These are phyloP conservation scores for Avena sativa DNA, from an alignment of 176 grass and related monocot genomes.

Conservation along the genomic window DNA sequence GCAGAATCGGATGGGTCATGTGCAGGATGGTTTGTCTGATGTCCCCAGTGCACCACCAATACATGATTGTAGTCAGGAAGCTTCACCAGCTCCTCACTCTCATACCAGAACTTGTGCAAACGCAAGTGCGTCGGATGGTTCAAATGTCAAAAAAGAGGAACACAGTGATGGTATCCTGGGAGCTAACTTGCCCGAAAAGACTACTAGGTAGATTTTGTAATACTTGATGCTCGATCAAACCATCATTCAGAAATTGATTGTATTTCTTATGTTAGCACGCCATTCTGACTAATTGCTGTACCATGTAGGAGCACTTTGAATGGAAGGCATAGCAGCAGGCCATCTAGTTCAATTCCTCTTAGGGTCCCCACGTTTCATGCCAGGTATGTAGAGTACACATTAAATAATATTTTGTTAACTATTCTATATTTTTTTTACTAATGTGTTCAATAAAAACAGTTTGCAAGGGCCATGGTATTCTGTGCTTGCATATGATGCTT, in stretches of 20 bases:
- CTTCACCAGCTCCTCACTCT: constrained; percentile 48
- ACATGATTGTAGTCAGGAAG: constrained; percentile 72
- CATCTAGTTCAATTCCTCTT: constrained; percentile 77
- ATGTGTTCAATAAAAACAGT: constrained; percentile 56
- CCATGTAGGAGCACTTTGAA: constrained; percentile 48
- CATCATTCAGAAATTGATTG: constrained; percentile 15
- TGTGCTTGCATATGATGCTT: constrained; percentile 98
- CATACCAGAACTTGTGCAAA: constrained; percentile 42
- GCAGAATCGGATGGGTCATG: background rate
- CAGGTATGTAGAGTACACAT: constrained; percentile 56
- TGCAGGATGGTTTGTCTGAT: constrained; percentile 74
- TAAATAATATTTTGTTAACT: constrained; percentile 34
- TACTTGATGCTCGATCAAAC: constrained; percentile 20
- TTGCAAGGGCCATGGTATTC: constrained; percentile 97
- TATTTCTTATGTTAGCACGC: constrained; percentile 33
- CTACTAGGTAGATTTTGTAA: constrained; percentile 63
- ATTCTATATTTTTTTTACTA: constrained; percentile 39
- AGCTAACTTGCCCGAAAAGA: constrained; percentile 53
- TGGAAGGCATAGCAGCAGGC: constrained; percentile 49
- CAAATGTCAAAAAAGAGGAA: constrained; percentile 51
- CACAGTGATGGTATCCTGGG: constrained; percentile 36
- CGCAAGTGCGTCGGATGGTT: constrained; percentile 39
- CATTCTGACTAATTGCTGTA: constrained; percentile 38
- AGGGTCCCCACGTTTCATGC: constrained; percentile 91
- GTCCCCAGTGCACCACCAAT: constrained; percentile 94